Evolutionary conservation across 768 basidiomycete genomes (phyloP), one percentile per base, ranked within the genome.

Genomic region (Russula griseocarnosa): DNA sequence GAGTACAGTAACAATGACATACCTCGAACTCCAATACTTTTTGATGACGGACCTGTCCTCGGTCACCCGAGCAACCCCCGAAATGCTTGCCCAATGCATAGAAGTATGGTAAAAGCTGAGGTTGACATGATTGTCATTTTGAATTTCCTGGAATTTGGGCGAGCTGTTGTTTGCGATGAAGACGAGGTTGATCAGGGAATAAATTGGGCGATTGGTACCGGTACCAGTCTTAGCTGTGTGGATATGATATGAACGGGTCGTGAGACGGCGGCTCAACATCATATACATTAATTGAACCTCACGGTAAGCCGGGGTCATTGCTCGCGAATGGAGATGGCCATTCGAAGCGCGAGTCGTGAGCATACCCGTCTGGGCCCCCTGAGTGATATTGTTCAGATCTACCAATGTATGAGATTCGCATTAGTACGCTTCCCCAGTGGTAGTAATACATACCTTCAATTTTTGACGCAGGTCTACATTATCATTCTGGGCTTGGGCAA

Each of bases 81-180:
- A 82, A 68, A 86, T 86, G 10, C 88, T 87, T 2, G 85, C 91
- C 93, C 92, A 94, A 62, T 82, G 82, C 0, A 90, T 92, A 8
- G 85, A 82, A 16, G 80, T 78, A 67, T 93, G 86, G 70, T 82
- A 83, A 74, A 91, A 93, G 64, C 84, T 84, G 63, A 94, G 84
- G 71, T 95, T 94, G 69, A 90, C 90, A 72, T 91, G 82, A 2
- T 79, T 71, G 70, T 93, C 89, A 69, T 88, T 81, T 69, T 86
- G 73, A 55, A 94, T 84, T 71, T 94, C 90, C 32, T 88, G 84
- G 66, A 84, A 87, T 70, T 94, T 93, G 71, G 78, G 79, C 5
- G 88, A 84, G 1, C 76, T 83, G 47, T 86, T 87, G 73, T 93
- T 94, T 28, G 83, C 86, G 67, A 92, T 74, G 76, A 92, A 92